Conservation (phyloP, 164 flowering plant species). For the Liquidambar formosana region DNA sequence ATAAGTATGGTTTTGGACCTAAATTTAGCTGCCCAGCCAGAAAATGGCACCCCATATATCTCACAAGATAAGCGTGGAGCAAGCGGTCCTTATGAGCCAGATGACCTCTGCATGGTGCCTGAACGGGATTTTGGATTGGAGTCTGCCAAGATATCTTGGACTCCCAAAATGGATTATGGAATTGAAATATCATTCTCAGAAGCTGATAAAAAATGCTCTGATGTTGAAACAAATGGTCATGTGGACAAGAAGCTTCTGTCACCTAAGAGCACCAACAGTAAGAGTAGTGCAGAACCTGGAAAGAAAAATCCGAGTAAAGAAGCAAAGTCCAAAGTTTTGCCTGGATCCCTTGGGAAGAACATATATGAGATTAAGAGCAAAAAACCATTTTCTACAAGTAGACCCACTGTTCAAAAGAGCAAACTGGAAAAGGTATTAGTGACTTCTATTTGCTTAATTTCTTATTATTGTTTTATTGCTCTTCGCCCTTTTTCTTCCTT, state of each 20-base stretch:
- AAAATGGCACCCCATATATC: constrained; percentile 20
- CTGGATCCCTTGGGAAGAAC: constrained; percentile 32
- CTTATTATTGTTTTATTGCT: neutral
- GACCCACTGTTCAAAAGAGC: constrained; percentile 38
- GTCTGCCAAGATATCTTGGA: constrained; percentile 37
- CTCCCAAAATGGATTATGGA: constrained; percentile 46
- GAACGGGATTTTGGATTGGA: constrained; percentile 39
- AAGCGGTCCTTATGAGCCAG: constrained; percentile 40
- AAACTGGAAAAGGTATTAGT: constrained; percentile 55
- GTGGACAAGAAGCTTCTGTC: constrained; percentile 16
- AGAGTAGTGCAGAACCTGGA: constrained; percentile 22
- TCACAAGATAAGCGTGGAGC: constrained; percentile 22
- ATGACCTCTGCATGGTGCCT: constrained; percentile 61
- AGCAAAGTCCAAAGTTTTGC: constrained; percentile 32
- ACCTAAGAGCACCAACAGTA: constrained; percentile 15
- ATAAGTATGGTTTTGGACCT: constrained; percentile 44
- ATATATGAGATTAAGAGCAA: constrained; percentile 42
- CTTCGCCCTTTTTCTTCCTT: neutral
- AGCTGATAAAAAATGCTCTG: constrained; percentile 22
- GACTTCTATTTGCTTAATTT: neutral
- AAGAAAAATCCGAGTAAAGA: constrained; percentile 33
- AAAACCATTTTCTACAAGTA: constrained; percentile 35
- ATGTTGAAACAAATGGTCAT: constrained; percentile 24
- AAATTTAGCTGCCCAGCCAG: constrained; percentile 23
- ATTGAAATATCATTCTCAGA: constrained; percentile 28